Percentiles rank a stretch among this genome's conserved stretches.
These are phyloP conservation scores for Colletotrichum lindemuthianum DNA, from an alignment of 2,329 filamentous ascomycete species.

Conservation along the genomic window DNA sequence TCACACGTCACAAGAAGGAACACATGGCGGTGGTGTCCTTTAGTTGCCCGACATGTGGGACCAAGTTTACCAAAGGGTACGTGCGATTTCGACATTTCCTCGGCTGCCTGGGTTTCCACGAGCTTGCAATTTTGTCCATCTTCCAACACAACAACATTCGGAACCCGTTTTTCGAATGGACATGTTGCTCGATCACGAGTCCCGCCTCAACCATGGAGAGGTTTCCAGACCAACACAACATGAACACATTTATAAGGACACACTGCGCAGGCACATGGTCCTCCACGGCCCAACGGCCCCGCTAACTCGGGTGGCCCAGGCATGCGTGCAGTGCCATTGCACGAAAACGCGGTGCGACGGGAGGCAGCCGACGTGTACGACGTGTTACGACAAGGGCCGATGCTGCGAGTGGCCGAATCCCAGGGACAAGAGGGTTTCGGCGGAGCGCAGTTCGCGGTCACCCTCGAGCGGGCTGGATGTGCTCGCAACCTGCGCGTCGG, in stretches of 20 bases:
- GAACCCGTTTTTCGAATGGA: not conserved
- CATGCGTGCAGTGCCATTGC: constrained; percentile 27
- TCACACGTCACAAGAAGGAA: constrained; percentile 31
- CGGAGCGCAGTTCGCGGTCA: too few species aligned
- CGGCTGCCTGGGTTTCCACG: too few species aligned
- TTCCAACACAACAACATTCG: not conserved
- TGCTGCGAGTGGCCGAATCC: constrained; percentile 25
- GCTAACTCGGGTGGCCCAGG: constrained; percentile 31
- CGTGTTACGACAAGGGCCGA: constrained; percentile 22
- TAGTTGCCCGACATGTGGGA: constrained; percentile 22
- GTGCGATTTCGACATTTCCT: not conserved
- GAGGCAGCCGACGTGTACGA: constrained; percentile 23
- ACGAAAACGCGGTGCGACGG: constrained; percentile 32
- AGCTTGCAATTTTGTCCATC: too few species aligned
- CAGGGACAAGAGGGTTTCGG: not conserved
- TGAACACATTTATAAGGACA: constrained; percentile 10
- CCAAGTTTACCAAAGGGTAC: constrained; percentile 31
- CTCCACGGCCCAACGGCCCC: constrained; percentile 26
- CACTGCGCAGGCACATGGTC: constrained; percentile 30
- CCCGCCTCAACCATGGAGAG: not conserved
- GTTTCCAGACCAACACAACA: constrained; percentile 4
- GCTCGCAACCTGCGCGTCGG: too few species aligned
- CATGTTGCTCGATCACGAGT: too few species aligned
- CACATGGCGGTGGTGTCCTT: constrained; percentile 18
- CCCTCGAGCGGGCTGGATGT: too few species aligned